phyloP scores from a whole-genome alignment of 352 stramenopile species.

The Phytophthora pluvialis region DNA sequence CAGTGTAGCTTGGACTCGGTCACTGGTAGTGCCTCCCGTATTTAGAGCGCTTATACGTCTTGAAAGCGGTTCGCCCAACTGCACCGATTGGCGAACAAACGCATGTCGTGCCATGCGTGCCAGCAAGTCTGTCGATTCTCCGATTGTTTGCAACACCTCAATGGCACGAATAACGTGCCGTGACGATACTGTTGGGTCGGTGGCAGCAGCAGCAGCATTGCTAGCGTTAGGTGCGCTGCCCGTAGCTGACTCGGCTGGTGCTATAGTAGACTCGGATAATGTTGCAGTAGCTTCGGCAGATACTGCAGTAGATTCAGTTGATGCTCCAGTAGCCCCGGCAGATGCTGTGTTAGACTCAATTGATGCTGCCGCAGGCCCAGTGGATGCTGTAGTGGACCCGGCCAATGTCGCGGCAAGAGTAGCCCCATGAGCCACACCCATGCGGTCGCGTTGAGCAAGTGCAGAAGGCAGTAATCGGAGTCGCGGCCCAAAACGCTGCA shows the following conservation, averaged over 20 bases:
- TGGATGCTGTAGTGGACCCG: constrained; percentile 3
- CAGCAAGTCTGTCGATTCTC: constrained; percentile 57
- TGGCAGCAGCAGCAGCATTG: background rate
- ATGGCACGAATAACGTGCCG: constrained; percentile 49
- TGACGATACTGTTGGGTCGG: constrained; percentile 21
- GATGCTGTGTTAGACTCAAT: background rate
- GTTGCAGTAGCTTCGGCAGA: background rate
- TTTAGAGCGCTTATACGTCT: constrained; percentile 13
- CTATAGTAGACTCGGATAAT: background rate
- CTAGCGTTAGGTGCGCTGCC: background rate
- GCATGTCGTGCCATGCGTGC: constrained; percentile 54
- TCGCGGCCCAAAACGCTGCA: constrained; percentile 54
- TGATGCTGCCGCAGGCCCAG: background rate
- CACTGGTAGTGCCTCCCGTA: background rate
- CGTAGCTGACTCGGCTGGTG: constrained; percentile 1
- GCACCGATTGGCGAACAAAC: constrained; percentile 53
- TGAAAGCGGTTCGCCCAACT: constrained; percentile 27
- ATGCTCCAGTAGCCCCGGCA: background rate
- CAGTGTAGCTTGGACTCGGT: constrained; percentile 15
- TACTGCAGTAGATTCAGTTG: background rate
- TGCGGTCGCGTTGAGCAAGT: constrained; percentile 43
- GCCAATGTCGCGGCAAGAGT: background rate
- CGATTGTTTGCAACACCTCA: constrained; percentile 61
- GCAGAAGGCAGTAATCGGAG: constrained; percentile 55
- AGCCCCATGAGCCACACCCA: constrained; percentile 11